phyloP scores from a whole-genome alignment of 352 stramenopile genomes.

The Globisporangium irregulare region DNA sequence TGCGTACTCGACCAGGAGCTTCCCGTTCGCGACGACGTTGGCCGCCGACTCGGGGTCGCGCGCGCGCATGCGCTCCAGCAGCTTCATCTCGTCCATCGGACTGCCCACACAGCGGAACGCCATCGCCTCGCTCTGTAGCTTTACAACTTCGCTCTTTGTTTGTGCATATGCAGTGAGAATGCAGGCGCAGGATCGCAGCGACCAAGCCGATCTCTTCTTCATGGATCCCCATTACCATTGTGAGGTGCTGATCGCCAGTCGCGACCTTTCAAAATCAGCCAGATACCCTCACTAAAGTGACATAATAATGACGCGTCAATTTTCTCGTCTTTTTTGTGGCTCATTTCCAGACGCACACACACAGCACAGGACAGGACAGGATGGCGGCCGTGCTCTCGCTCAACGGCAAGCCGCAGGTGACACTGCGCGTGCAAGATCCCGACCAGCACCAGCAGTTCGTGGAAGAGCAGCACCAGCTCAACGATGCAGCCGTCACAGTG shows the following conservation, averaged over 20 bases:
- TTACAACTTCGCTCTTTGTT: neutral
- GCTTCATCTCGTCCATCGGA: conserved; percentile 59
- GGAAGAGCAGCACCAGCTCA: conserved; percentile 13
- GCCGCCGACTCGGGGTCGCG: conserved; percentile 46
- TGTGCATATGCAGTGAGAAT: neutral
- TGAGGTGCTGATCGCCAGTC: neutral
- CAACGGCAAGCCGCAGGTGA: conserved; percentile 55
- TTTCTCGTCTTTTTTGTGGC: neutral
- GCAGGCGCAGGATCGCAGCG: neutral
- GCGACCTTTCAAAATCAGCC: neutral
- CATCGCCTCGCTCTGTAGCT: conserved; percentile 20
- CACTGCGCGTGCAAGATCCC: conserved; percentile 18
- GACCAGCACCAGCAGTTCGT: conserved; percentile 17
- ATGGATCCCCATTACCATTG: neutral
- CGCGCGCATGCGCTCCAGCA: conserved; percentile 41
- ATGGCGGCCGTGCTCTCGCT: conserved; percentile 53
- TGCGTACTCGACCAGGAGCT: conserved; percentile 54
- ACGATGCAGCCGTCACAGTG: conserved; percentile 14
- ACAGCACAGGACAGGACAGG: neutral
- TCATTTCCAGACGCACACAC: neutral
- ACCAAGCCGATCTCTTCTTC: neutral
- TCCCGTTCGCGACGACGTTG: conserved; percentile 61
- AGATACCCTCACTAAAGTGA: neutral
- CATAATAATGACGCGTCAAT: neutral
- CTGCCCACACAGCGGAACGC: conserved; percentile 38